phyloP scores from a whole-genome alignment of 495 filamentous ascomycete species.

The Neurospora sp. region DNA sequence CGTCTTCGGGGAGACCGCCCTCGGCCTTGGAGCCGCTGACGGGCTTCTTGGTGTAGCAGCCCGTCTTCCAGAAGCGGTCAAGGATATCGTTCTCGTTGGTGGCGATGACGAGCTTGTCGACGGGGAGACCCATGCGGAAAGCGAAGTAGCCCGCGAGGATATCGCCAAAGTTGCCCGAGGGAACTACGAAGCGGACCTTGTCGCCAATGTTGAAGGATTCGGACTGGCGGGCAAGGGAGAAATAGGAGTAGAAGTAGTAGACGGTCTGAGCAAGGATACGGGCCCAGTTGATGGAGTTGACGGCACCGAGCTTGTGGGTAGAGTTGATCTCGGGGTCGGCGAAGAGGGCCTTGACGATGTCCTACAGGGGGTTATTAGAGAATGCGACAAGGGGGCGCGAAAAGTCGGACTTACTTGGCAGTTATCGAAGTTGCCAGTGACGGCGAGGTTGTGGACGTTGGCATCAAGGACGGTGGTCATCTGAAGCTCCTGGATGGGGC shows the following conservation, averaged over 20 bases:
- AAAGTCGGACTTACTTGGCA: constrained; percentile 53
- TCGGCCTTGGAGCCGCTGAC: constrained; percentile 43
- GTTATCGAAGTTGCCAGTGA: constrained; percentile 87
- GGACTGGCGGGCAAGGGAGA: constrained; percentile 52
- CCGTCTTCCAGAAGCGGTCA: constrained; percentile 74
- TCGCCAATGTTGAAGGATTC: constrained; percentile 39
- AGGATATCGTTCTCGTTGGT: constrained; percentile 93
- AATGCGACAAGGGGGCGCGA: not conserved
- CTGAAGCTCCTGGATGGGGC: constrained; percentile 83
- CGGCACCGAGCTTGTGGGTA: constrained; percentile 66
- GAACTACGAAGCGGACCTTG: constrained; percentile 70
- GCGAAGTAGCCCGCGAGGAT: constrained; percentile 91
- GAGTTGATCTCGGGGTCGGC: constrained; percentile 65
- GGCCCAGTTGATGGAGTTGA: constrained; percentile 88
- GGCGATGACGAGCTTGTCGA: constrained; percentile 73
- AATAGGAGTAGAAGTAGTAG: constrained; percentile 90
- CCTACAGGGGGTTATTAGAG: constrained; percentile 31
- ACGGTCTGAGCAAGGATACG: constrained; percentile 88
- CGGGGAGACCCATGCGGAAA: constrained; percentile 78
- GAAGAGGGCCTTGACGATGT: constrained; percentile 90
- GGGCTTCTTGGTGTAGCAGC: constrained; percentile 68
- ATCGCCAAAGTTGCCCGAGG: constrained; percentile 95
- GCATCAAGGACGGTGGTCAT: constrained; percentile 85
- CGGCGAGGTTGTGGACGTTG: constrained; percentile 83
- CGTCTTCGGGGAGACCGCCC: constrained; percentile 49